Evolutionary conservation across 2,329 filamentous ascomycete genomes (phyloP).

Genomic region (Cadophora sp.): DNA sequence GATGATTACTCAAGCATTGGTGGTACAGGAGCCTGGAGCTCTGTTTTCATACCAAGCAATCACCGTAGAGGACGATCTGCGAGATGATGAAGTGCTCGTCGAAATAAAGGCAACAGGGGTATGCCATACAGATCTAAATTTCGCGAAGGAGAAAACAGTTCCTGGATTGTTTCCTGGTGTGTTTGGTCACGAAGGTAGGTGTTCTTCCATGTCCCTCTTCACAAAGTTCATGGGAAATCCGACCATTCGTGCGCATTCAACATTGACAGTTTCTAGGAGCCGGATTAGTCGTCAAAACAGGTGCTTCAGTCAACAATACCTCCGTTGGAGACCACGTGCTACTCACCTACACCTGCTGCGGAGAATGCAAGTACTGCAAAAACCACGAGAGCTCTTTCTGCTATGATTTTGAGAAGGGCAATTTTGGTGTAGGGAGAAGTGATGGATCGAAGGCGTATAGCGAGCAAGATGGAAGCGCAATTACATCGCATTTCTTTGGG

Average conservation of each 20-base stretch:
- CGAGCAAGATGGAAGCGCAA: slow-evolving; percentile 25
- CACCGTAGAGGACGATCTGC: slow-evolving; percentile 31
- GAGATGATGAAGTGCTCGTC: slow-evolving; percentile 44
- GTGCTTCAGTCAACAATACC: slow-evolving; percentile 25
- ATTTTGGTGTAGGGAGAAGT: slow-evolving; percentile 36
- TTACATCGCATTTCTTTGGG: slow-evolving; percentile 45
- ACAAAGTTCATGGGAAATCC: not conserved
- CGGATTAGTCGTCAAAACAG: slow-evolving; percentile 31
- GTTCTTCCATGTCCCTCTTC: not conserved
- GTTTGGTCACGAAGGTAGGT: slow-evolving; percentile 42
- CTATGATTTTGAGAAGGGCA: slow-evolving; percentile 32
- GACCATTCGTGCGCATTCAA: not conserved
- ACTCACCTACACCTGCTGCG: slow-evolving; percentile 46
- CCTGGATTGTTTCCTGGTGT: slow-evolving; percentile 39
- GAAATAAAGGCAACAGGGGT: slow-evolving; percentile 47
- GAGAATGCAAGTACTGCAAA: slow-evolving; percentile 43
- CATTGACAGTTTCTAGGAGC: slow-evolving; percentile 27
- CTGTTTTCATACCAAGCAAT: slow-evolving; percentile 41
- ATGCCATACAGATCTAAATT: slow-evolving; percentile 40
- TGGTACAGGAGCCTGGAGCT: slow-evolving; percentile 22
- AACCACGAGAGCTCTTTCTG: slow-evolving; percentile 43
- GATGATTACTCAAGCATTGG: slow-evolving; percentile 26
- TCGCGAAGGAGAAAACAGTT: slow-evolving; percentile 26
- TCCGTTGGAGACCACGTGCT: slow-evolving; percentile 42
- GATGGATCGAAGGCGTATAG: slow-evolving; percentile 33